These are phyloP conservation scores for Jamesozyma rosinii DNA, from an alignment of 805 yeast species.

Conservation along the genomic window DNA sequence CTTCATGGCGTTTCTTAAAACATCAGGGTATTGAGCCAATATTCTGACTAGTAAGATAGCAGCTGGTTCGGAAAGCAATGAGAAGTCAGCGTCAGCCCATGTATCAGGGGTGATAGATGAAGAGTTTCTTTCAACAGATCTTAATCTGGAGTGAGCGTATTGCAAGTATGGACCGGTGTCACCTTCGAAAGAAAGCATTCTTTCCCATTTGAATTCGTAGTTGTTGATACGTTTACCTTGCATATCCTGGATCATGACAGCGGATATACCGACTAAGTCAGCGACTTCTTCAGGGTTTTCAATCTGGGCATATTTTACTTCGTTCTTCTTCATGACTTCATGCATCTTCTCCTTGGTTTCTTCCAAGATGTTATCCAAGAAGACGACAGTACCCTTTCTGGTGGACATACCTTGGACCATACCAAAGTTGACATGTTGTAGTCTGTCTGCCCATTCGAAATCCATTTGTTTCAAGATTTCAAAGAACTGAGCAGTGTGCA, in stretches of 20 bases:
- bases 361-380: constrained; percentile 84
- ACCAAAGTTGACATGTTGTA: constrained; percentile 87
- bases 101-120: constrained; percentile 36
- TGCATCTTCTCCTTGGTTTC: constrained; percentile 92
- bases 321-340: constrained; percentile 90
- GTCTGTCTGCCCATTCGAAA: constrained; percentile 70
- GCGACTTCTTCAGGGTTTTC: constrained; percentile 92
- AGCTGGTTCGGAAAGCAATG: constrained; percentile 57
- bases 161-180: constrained; percentile 98
- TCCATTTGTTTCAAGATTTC: constrained; percentile 89
- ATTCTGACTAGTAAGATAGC: constrained; percentile 67
- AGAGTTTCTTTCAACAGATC: constrained; percentile 87
- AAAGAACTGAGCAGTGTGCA: constrained; percentile 88
- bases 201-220: constrained; percentile 93
- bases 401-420: constrained; percentile 99
- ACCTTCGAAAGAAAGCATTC: constrained; percentile 97
- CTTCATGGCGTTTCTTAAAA: constrained; percentile 68
- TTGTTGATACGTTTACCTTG: constrained; percentile 93
- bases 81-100: constrained; percentile 43
- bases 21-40: constrained; percentile 86
- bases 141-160: constrained; percentile 93
- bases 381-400: constrained; percentile 97
- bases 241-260: constrained; percentile 99
- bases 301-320: constrained; percentile 82
- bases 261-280: constrained; percentile 90